A percentile compares a stretch with the other conserved stretches of the same genome.
Evolutionary conservation across 495 filamentous ascomycete genomes (phyloP).

Genomic region (Lichina pygmaea): DNA sequence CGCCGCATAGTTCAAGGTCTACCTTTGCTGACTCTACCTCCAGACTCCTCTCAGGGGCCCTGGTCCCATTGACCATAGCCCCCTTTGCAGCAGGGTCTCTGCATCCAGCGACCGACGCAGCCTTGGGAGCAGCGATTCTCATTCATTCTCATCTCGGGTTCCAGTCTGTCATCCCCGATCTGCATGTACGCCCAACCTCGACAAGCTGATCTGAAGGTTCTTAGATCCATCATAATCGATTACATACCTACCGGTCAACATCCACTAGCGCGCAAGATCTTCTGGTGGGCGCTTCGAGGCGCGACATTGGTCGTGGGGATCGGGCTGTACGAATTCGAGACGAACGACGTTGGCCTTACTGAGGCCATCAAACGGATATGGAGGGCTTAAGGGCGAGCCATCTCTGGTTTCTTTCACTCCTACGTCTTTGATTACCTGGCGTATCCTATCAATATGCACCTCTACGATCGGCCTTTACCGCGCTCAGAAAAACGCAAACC

Average conservation of each 20-base stretch:
- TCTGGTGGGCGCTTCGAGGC: slow-evolving; percentile 53
- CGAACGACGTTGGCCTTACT: slow-evolving; percentile 84
- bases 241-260: slow-evolving; percentile 55
- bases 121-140: slow-evolving; percentile 58
- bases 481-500: too few species aligned
- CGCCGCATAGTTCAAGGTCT: too few species aligned
- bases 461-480: too few species aligned
- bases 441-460: too few species aligned
- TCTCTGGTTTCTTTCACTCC: too few species aligned
- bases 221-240: slow-evolving; percentile 53
- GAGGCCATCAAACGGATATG: slow-evolving; percentile 70
- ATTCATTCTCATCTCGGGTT: slow-evolving; percentile 91
- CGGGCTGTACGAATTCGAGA: slow-evolving; percentile 95
- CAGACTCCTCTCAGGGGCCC: slow-evolving; percentile 41
- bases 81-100: slow-evolving; percentile 80
- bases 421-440: too few species aligned
- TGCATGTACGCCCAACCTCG: background rate
- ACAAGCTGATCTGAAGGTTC: background rate
- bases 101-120: slow-evolving; percentile 67
- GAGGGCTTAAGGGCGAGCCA: slow-evolving; percentile 24
- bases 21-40: too few species aligned
- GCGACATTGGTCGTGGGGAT: slow-evolving; percentile 58
- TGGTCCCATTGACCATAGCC: slow-evolving; percentile 66
- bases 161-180: slow-evolving; percentile 24
- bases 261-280: slow-evolving; percentile 32